Evolutionary conservation across 768 basidiomycete genomes (phyloP).

Genomic region (Trametopsis cervina): DNA sequence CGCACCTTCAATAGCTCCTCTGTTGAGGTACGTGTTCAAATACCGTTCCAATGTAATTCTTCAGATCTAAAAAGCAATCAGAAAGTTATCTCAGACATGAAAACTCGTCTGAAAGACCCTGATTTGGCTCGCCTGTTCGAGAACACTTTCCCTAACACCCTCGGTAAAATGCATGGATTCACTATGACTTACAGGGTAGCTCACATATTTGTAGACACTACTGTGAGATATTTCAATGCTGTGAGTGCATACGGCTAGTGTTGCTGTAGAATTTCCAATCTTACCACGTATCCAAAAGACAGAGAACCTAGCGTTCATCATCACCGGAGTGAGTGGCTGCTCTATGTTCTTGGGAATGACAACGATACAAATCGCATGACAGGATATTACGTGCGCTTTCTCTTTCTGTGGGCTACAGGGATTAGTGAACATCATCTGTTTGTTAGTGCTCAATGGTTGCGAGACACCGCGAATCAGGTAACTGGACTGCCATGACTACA

Average conservation of each 20-base stretch:
- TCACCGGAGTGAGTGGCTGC: slow-evolving; percentile 53
- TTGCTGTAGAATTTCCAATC: too few species aligned
- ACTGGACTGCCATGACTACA: too few species aligned
- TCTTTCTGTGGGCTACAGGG: slow-evolving; percentile 6
- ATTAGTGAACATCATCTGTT: neutral
- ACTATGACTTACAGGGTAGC: neutral
- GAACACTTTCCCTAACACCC: slow-evolving; percentile 77
- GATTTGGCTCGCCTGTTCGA: slow-evolving; percentile 75
- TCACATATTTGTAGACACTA: slow-evolving; percentile 57
- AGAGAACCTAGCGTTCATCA: slow-evolving; percentile 71
- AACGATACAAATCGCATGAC: slow-evolving; percentile 4
- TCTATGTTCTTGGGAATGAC: neutral
- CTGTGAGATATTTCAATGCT: slow-evolving; percentile 66
- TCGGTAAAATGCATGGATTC: slow-evolving; percentile 38
- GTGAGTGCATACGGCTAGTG: slow-evolving; percentile 36
- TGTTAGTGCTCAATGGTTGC: slow-evolving; percentile 72
- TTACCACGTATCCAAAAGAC: slow-evolving; percentile 31
- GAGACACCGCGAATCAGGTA: slow-evolving; percentile 77
- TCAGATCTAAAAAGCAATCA: slow-evolving; percentile 19
- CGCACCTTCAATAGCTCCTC: slow-evolving; percentile 71
- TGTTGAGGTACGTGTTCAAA: slow-evolving; percentile 61
- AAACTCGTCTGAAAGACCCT: slow-evolving; percentile 60
- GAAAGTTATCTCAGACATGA: slow-evolving; percentile 76
- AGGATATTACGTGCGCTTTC: slow-evolving; percentile 61
- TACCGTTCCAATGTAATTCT: too few species aligned